Percentiles rank a stretch among this genome's conserved stretches.
phyloP scores from a whole-genome alignment of 805 yeast species.

The Cyberlindnera mrakii region DNA sequence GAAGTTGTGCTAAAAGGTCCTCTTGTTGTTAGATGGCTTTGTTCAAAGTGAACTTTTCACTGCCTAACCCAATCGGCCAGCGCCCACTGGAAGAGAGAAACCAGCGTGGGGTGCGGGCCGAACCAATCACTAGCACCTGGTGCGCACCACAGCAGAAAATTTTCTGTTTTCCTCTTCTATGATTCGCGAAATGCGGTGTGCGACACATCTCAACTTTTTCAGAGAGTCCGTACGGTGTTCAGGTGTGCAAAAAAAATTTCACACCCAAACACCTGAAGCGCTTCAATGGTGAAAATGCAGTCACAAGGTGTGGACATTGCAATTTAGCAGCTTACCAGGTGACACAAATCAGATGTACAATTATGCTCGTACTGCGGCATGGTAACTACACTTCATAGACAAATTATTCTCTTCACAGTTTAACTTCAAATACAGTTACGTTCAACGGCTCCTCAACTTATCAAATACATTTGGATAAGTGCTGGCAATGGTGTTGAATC shows the following conservation, averaged over 20 bases:
- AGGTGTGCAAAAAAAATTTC: neutral
- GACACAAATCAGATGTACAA: too few species aligned
- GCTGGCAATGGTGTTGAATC: conserved; percentile 57
- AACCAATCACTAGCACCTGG: too few species aligned
- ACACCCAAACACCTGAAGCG: neutral
- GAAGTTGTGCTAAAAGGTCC: conserved; percentile 3
- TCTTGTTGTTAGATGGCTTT: neutral
- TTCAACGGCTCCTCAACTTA: conserved; percentile 30
- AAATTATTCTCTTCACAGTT: too few species aligned
- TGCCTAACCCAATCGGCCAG: neutral
- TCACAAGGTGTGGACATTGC: neutral
- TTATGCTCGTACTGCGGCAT: too few species aligned
- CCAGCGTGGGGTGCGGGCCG: too few species aligned
- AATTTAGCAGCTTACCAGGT: neutral
- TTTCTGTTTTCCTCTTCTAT: too few species aligned
- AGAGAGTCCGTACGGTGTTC: neutral
- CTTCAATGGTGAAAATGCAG: neutral
- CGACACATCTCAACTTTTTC: too few species aligned
- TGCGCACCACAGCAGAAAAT: too few species aligned
- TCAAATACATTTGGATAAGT: conserved; percentile 66
- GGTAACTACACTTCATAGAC: too few species aligned
- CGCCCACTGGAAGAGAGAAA: neutral
- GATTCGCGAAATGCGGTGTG: too few species aligned
- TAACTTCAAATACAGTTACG: too few species aligned
- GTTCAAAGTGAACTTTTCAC: neutral